Percentiles rank a stretch among this genome's conserved stretches.
These are phyloP conservation scores for Boeremia exigua DNA, from an alignment of 2,329 filamentous ascomycete genomes.

Conservation along the genomic window DNA sequence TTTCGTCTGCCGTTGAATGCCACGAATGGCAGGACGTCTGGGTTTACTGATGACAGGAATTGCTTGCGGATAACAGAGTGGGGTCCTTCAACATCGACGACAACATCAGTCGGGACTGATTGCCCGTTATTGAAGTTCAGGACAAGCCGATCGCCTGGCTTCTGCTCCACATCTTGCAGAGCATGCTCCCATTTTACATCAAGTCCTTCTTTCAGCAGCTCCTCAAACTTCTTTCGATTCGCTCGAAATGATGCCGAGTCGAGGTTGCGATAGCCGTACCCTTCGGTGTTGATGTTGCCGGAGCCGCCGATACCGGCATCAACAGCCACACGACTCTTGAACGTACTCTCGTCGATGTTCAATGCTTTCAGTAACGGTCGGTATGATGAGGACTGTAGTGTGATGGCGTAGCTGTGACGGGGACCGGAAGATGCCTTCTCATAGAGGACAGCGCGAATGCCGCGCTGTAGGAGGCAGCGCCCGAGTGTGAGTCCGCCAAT, in stretches of 20 bases:
- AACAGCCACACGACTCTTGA: conserved; percentile 42
- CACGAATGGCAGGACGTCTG: conserved; percentile 46
- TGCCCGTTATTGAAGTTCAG: conserved; percentile 23
- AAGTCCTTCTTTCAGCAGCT: conserved; percentile 43
- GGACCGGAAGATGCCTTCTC: conserved; percentile 37
- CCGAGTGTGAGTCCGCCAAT: conserved; percentile 53
- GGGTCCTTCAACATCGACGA: conserved; percentile 48
- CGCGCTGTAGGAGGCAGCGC: conserved; percentile 41
- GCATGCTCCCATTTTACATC: conserved; percentile 45
- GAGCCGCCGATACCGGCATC: conserved; percentile 34
- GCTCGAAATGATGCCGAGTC: conserved; percentile 38
- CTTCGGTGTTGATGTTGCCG: conserved; percentile 21
- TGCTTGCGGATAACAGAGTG: conserved; percentile 45
- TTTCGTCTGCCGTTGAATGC: conserved; percentile 41
- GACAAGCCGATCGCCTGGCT: not conserved
- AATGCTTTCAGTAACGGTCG: conserved; percentile 41
- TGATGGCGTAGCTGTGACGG: conserved; percentile 50
- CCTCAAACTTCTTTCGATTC: conserved; percentile 46
- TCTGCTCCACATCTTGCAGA: conserved; percentile 22
- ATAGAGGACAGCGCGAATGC: conserved; percentile 42
- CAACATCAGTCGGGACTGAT: conserved; percentile 16
- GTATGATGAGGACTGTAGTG: conserved; percentile 44
- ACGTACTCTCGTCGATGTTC: conserved; percentile 38
- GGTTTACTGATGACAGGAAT: conserved; percentile 29
- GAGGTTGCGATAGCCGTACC: conserved; percentile 11